Evolutionary conservation across 306 rosid species (phyloP).

Genomic region (Amphicarpaea edgeworthii): DNA sequence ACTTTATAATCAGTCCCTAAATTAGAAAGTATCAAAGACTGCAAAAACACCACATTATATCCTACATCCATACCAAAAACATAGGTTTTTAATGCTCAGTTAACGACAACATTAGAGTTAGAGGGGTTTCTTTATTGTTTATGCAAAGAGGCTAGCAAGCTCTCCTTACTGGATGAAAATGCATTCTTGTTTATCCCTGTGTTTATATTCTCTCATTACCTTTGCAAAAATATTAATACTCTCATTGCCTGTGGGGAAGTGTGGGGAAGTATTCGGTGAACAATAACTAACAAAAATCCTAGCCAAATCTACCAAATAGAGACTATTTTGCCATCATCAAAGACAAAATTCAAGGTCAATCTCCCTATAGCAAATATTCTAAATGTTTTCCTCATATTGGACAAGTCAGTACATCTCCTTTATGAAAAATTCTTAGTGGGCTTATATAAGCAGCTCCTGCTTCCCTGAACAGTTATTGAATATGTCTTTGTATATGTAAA

Average conservation of each 20-base stretch:
- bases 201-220: constrained; percentile 4
- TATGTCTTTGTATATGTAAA: constrained; percentile 4
- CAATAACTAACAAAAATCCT: not conserved
- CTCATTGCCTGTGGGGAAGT: not conserved
- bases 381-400: not conserved
- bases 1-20: not conserved
- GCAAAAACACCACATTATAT: constrained; percentile 4
- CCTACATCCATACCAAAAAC: not conserved
- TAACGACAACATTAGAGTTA: not conserved
- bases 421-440: constrained; percentile 10
- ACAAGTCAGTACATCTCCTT: constrained; percentile 29
- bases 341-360: constrained; percentile 18
- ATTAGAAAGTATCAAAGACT: not conserved
- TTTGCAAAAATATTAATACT: not conserved
- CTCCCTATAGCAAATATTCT: not conserved
- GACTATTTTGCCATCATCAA: not conserved
- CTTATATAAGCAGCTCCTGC: constrained; percentile 13
- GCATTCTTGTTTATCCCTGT: not conserved
- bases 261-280: not conserved
- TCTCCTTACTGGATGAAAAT: not conserved
- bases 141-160: not conserved
- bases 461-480: not conserved
- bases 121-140: not conserved
- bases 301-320: not conserved
- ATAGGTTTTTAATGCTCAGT: not conserved